Evolutionary conservation across 768 basidiomycete species (phyloP), one percentile per base, ranked within the genome.

Genomic region (Dendrothele bispora): DNA sequence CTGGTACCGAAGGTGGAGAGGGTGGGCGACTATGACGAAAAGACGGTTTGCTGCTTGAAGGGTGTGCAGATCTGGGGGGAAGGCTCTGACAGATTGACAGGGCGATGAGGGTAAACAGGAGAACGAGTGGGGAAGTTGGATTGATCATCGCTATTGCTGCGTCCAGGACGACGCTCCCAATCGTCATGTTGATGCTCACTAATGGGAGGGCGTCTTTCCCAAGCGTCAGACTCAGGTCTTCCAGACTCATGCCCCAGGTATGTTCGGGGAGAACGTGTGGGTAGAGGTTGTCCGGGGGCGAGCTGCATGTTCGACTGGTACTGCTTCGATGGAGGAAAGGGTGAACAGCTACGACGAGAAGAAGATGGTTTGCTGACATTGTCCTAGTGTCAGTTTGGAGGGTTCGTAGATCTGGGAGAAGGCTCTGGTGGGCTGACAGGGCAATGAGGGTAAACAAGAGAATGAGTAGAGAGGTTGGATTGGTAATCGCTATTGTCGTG

Each of bases 201-300:
- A 10, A 69, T 57, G 21, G 64, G 68, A n/a, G 73, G 74, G 1
- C 56, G 61, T 26, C 84, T 76, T 28, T 85, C 83, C 84, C 85
- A 88, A 8, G 64, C 67, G 12, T 87, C 85, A 11, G 72, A 69
- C 15, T 86, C 84, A 12, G 69, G 64, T 11, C 78, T 78, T 29
- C 58, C 57, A 10, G 65, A 58, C 41, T 86, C 84, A 15, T 77
- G 80, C 20, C 75, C 60, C 29, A 68, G 61, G 54, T 86, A 86
- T 1, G 72, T 61, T n/a, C 76, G 74, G 17, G 83, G 83, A 2
- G 86, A 87, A 2, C 83, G 75, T n/a, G 46, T 83, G 82, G 10
- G 74, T 70, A 17, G 69, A 60, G 75, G 71, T 40, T 75, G 82
- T 11, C 69, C 80, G 24, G 78, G 80, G 2, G 77, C 81, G 34